Percentiles rank a stretch among this genome's conserved stretches.
Evolutionary conservation across 1,139 yeast species (phyloP).

Genomic region (Pichia sp.): DNA sequence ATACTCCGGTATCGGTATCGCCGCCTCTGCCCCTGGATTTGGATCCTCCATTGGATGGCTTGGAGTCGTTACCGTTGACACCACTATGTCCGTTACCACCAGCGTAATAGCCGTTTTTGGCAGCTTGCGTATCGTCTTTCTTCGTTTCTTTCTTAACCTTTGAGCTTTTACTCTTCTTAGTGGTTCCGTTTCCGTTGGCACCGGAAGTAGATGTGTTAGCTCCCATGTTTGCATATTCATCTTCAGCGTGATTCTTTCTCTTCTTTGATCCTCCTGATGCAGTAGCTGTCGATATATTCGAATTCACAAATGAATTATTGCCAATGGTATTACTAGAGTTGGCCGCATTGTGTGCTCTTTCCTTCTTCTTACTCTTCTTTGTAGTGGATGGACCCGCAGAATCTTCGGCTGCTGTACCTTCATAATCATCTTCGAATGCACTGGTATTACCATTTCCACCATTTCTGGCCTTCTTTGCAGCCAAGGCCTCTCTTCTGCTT

Average conservation of each 20-base stretch:
- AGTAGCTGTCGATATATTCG: too few relatives aligned
- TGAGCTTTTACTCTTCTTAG: conserved; percentile 6
- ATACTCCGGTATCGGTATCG: conserved; percentile 8
- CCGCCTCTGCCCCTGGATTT: conserved; percentile 13
- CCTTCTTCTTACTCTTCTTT: conserved; percentile 1
- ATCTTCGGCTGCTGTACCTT: conserved; percentile 27
- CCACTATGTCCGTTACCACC: neutral
- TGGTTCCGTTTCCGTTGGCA: neutral
- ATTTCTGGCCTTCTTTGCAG: conserved; percentile 66
- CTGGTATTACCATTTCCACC: conserved; percentile 22
- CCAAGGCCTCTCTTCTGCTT: conserved; percentile 85
- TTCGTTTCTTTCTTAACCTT: conserved; percentile 3
- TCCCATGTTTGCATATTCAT: neutral
- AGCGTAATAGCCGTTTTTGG: neutral
- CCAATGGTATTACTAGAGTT: neutral
- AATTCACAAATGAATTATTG: neutral
- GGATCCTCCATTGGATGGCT: neutral
- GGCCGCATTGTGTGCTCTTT: neutral
- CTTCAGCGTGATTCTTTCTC: neutral
- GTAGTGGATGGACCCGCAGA: conserved; percentile 18
- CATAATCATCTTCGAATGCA: conserved; percentile 38
- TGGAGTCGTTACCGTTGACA: neutral
- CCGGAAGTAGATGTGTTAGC: neutral
- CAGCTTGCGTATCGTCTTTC: conserved; percentile 2
- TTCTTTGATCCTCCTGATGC: conserved; percentile 2